Evolutionary conservation across 768 basidiomycete genomes (phyloP).

Genomic region (Neoboletus brunneissimus): DNA sequence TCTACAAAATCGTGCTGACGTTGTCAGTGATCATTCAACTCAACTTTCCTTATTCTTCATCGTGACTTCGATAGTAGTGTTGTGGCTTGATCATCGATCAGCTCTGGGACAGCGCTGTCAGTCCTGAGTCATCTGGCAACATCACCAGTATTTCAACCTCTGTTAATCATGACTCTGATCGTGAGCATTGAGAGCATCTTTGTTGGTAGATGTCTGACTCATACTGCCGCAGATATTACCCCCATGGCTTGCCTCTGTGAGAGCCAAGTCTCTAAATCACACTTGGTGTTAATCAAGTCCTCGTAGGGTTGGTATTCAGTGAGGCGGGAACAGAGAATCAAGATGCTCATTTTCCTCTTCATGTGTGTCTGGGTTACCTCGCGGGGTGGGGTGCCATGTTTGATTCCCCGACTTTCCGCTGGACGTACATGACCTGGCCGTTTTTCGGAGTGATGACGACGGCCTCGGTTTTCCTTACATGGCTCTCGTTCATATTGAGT

Average conservation of each 20-base stretch:
- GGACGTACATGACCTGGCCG: conserved; percentile 70
- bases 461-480: conserved; percentile 55
- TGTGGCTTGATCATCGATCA: conserved; percentile 86
- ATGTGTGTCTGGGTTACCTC: conserved; percentile 61
- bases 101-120: conserved; percentile 64
- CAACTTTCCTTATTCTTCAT: conserved; percentile 82
- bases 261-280: conserved; percentile 8
- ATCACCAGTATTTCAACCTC: conserved; percentile 49
- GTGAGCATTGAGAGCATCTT: conserved; percentile 41
- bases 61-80: conserved; percentile 57
- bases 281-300: neutral
- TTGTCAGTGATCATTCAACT: conserved; percentile 69
- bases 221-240: conserved; percentile 47
- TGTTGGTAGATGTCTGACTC: neutral
- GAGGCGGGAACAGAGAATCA: conserved; percentile 58
- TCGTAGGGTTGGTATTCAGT: conserved; percentile 72
- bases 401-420: conserved; percentile 66
- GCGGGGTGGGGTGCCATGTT: conserved; percentile 74
- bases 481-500: conserved; percentile 57
- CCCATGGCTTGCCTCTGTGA: conserved; percentile 66
- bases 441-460: conserved; percentile 69
- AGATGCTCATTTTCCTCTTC: conserved; percentile 62
- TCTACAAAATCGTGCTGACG: conserved; percentile 69
- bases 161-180: conserved; percentile 53
- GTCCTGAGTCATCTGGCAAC: conserved; percentile 50